Evolutionary conservation across 2,329 filamentous ascomycete genomes (phyloP), one percentile per base, ranked within the genome.

Genomic region (Alternaria sp.): DNA sequence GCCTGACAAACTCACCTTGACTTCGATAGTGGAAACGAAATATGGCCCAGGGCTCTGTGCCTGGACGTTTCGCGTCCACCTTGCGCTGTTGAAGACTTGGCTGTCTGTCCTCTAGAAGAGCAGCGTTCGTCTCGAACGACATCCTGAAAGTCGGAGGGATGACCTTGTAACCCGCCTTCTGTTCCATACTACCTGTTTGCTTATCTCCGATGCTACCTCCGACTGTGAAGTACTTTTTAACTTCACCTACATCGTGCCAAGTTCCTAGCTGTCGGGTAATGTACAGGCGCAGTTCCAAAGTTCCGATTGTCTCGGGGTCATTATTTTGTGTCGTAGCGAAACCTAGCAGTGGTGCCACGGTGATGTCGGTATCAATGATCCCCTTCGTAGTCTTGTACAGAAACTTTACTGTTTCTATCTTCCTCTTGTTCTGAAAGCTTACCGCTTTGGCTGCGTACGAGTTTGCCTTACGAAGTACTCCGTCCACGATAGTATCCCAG

Each of bases 301-400:
- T 75, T 2, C 76, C 77, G 8, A 78, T 62, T 0, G 59, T 71
- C 44, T 73, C 69, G 1, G 18, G 32, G 0, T 14, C 54, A 5
- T 69, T 58, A 7, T 57, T 57, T 50, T 65, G 59, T 2, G 57
- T 56, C 6, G 54, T 36, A 1, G 12, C 25, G 1, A 60, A 14
- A 7, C 43, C 48, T 30, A 90, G 91, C 2, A 97, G 93, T 30
- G 94, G 93, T 2, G 92, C 92, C 3, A 98, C 94, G 76, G 97
- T 95, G 71, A 99, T 87, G 6, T 90, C 93, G 0, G 95, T 98
- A 63, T 95, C 95, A 67, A 98, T 97, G 64, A 97, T 55, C 1
- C 58, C 63, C 6, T 68, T 45, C 0, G 65, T 12, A 5, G 50
- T 65, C 40, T 67, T 60, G 58, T 56, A 68, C 0, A 74, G 53